phyloP scores from a whole-genome alignment of 495 filamentous ascomycete species.

The Aspergillus homomorphus region DNA sequence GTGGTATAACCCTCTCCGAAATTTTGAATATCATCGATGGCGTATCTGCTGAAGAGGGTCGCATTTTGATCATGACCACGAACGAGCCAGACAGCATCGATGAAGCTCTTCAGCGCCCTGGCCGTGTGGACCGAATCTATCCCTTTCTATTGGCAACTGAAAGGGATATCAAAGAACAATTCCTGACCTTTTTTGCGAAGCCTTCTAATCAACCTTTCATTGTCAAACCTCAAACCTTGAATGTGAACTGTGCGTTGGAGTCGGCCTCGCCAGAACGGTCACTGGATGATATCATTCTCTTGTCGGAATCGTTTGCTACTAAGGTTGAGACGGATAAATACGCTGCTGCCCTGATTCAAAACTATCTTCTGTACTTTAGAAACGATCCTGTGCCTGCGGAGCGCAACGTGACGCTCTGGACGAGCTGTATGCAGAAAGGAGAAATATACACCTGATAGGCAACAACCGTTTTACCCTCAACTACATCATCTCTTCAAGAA shows the following conservation, averaged over 20 bases:
- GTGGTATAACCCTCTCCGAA: too few relatives aligned
- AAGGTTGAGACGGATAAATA: background rate
- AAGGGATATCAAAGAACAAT: background rate
- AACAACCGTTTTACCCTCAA: too few relatives aligned
- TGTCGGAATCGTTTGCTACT: background rate
- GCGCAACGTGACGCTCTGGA: background rate
- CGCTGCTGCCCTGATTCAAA: background rate
- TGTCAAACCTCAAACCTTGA: background rate
- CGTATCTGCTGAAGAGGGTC: too few relatives aligned
- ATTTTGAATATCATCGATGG: too few relatives aligned
- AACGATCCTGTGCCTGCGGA: background rate
- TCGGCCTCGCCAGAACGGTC: background rate
- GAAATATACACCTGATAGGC: background rate
- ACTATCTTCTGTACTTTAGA: background rate
- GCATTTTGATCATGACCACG: too few relatives aligned
- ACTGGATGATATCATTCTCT: background rate
- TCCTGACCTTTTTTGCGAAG: background rate
- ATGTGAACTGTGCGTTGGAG: background rate
- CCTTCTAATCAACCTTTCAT: background rate
- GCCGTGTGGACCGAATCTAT: slow-evolving; percentile 49
- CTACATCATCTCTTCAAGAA: too few relatives aligned
- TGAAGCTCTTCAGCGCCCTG: slow-evolving; percentile 62
- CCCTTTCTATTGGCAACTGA: background rate
- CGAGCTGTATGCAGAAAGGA: background rate
- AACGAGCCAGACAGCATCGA: slow-evolving; percentile 65